Base-by-base conservation (phyloP, 768 basidiomycete species). In the Peribolospora kevripleyi region DNA sequence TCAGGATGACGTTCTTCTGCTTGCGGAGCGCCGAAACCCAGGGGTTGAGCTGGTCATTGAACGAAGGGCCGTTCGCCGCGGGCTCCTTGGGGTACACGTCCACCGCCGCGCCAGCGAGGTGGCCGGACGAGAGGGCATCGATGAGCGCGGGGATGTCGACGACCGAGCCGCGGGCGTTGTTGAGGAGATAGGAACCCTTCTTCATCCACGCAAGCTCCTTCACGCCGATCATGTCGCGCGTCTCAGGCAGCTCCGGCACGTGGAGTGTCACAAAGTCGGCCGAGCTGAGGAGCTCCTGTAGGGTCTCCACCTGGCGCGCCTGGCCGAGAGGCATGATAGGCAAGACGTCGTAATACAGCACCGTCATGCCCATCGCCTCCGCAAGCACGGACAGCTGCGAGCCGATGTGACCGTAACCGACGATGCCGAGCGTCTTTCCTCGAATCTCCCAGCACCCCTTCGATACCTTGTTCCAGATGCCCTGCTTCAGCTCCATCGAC, bases 391-490 rank as follows among this genome's bases (percentile, higher is more conserved):
- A 90, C 55, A 98, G 78, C 69, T 98, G 93, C 38, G 90, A 75
- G 54, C 93, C 93, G 59, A 98, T 98, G 70, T 98, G 93, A 45
- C 93, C 93, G 68, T 97, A 98, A 46, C 93, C 93, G 41, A 98
- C 77, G 60, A 98, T 97, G 55, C 93, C 93, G 49, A 98, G 75
- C 0, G 87, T 95, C 74, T 98, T 98, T 61, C 93, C 91, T 48
- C 93, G 79, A 60, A 97, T 70, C 68, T 98, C 93, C 87, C 88
- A 98, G 70, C 93, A 98, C 59, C 80, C 79, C 66, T 93, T 95
- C 61, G 87, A 91, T 64, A 95, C 82, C 70, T 98, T 98, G 75
- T 98, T 97, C 93, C 93, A 98, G 64, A 82, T 68, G 49, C 93
- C 93, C 42, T 77, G 73, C 54, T 78, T 79, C 71, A 98, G 75